Conservation (phyloP, 306 rosid genomes). For the Pueraria montana region DNA sequence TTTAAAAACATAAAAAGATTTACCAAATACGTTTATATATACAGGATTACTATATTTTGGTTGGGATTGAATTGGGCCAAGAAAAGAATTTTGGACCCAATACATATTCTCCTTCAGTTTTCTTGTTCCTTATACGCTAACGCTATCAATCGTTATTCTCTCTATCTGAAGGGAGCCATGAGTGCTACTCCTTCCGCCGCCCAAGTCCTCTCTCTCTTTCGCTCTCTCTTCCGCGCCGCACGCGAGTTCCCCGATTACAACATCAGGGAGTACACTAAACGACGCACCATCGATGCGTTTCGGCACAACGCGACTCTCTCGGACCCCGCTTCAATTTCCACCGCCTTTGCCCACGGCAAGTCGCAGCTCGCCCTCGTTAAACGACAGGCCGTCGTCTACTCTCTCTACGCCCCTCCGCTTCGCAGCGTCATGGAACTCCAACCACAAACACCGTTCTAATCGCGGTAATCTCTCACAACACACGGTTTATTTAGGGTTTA, state of each 20-base stretch:
- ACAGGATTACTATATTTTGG: too few relatives aligned
- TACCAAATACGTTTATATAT: too few relatives aligned
- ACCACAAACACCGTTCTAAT: conserved; percentile 1
- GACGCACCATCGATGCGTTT: conserved; percentile 74
- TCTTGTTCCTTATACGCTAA: too few relatives aligned
- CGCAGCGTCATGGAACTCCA: conserved; percentile 75
- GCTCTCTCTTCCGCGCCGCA: conserved; percentile 70
- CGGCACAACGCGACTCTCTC: conserved; percentile 66
- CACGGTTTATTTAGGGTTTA: conserved; percentile 16
- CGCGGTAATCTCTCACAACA: not conserved
- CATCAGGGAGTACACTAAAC: conserved; percentile 79
- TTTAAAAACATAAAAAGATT: too few relatives aligned
- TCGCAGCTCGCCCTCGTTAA: conserved; percentile 70
- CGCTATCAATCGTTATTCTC: not conserved
- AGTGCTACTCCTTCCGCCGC: conserved; percentile 48
- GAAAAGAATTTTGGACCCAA: too few relatives aligned
- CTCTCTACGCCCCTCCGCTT: conserved; percentile 70
- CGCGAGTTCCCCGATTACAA: conserved; percentile 79
- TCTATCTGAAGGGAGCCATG: not conserved
- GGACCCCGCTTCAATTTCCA: conserved; percentile 51
- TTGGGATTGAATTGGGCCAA: too few relatives aligned
- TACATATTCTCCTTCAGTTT: too few relatives aligned
- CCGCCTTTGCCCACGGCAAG: conserved; percentile 61
- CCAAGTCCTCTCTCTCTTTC: conserved; percentile 62
- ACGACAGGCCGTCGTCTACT: conserved; percentile 70